phyloP scores from a whole-genome alignment of 129 eudicot genomes.

The Silybum marianum region DNA sequence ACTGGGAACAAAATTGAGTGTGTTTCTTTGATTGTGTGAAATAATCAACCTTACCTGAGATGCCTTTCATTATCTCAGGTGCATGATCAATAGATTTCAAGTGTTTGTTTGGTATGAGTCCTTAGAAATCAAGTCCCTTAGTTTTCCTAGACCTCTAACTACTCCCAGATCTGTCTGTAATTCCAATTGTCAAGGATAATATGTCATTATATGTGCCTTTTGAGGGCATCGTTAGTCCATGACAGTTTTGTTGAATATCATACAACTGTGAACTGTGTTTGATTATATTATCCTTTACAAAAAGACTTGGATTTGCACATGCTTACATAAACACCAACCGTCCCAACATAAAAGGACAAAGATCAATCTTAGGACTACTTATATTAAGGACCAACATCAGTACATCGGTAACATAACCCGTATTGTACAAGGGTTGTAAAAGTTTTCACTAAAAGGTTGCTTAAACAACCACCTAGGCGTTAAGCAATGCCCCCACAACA shows the following conservation, averaged over 20 bases:
- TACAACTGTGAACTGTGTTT: neutral
- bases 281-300: conserved; percentile 12
- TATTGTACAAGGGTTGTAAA: neutral
- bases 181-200: conserved; percentile 2
- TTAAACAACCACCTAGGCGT: conserved; percentile 14
- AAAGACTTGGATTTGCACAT: conserved; percentile 2
- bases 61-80: neutral
- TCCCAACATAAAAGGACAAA: neutral
- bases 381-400: neutral
- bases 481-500: conserved; percentile 1
- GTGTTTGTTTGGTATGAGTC: neutral
- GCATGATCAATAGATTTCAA: neutral
- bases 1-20: neutral
- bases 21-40: neutral
- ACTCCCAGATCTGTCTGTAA: neutral
- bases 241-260: neutral
- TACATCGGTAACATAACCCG: conserved; percentile 6
- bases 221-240: neutral
- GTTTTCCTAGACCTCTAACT: conserved; percentile 6
- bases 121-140: neutral
- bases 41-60: neutral
- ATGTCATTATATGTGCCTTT: neutral
- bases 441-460: conserved; percentile 5
- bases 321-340: conserved; percentile 9
- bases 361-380: conserved; percentile 5